phyloP scores from a whole-genome alignment of 106 monocot species.

The Gastrodia elata region DNA sequence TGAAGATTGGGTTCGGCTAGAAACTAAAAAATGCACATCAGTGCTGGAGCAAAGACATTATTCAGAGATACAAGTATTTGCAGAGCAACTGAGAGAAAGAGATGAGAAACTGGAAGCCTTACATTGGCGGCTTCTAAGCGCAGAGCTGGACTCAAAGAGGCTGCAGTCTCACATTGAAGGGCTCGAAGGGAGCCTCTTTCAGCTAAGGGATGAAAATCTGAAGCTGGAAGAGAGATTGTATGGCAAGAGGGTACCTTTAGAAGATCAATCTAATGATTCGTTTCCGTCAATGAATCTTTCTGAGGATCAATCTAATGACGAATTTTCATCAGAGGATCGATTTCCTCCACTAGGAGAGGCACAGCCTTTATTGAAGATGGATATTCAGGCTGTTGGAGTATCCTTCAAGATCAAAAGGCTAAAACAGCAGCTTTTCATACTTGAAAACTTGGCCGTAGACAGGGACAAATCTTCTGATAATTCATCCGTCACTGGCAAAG shows the following conservation, averaged over 20 bases:
- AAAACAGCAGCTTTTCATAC: constrained; percentile 62
- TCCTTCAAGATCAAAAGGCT: constrained; percentile 86
- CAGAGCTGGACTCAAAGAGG: constrained; percentile 56
- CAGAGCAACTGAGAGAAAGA: constrained; percentile 69
- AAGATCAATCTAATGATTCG: neutral
- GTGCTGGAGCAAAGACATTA: constrained; percentile 45
- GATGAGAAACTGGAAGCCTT: constrained; percentile 74
- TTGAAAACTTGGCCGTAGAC: constrained; percentile 45
- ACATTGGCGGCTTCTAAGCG: constrained; percentile 46
- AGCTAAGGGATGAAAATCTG: constrained; percentile 39
- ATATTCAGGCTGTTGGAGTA: constrained; percentile 69
- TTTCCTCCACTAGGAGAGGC: neutral
- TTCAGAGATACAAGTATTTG: constrained; percentile 72
- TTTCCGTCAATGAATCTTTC: neutral
- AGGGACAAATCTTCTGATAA: neutral
- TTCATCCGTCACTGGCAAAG: constrained; percentile 6
- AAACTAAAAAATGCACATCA: constrained; percentile 27
- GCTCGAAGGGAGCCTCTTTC: constrained; percentile 36
- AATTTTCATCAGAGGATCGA: neutral
- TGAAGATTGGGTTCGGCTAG: constrained; percentile 50
- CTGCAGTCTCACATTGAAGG: constrained; percentile 52
- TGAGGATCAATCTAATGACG: neutral
- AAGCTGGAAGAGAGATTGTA: constrained; percentile 44
- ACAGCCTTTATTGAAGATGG: constrained; percentile 37
- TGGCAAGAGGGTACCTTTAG: neutral